Base-by-base conservation (phyloP, 257 asterid species). In the Salvia rosmarinus region DNA sequence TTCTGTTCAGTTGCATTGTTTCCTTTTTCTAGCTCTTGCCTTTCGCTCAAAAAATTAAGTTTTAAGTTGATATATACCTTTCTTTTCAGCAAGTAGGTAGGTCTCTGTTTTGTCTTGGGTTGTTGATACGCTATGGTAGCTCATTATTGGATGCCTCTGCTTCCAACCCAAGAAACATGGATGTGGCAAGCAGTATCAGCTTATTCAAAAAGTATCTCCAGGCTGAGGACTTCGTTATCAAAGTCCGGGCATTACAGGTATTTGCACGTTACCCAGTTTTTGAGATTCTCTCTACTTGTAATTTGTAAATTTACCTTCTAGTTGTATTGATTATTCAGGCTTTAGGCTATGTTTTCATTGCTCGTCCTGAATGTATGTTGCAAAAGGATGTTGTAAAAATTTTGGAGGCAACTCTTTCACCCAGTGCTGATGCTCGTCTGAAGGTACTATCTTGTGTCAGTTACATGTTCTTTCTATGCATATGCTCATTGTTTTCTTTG, bases 61-160 rank as follows among this genome's bases (percentile, higher is more conserved):
- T 63, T 25, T 34, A 49, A 3, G 6, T 42, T 28, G 54, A 34
- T 75, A 39, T 52, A 30, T 32, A 17, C 54, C 49, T 68, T 25
- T 81, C 63, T 64, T 83, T 78, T 75, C 90, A 95, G 97, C 99
- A 89, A 89, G 90, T 95, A 65, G 97, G 97, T 39, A 88, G 98
- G 34, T 95, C 97, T 74, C 98, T 91, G 76, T 95, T 95, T 83
- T 95, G 99, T 82, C 84, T 95, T 83, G 99, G 99, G 79, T 79
- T 95, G 87, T 87, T 95, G 82, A 87, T 95, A 73, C 98, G 98
- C 56, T 91, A 95, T 75, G 95, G 99, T 58, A 85, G 86, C 80
- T 72, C 92, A 62, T 75, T 89, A 75, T 72, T 87, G 81, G 72
- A 75, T 79, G 80, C 84, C 55, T 81, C 83, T 64, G 80, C 82